phyloP scores from a whole-genome alignment of 345 rosid species.

The Hibiscus syriacus region DNA sequence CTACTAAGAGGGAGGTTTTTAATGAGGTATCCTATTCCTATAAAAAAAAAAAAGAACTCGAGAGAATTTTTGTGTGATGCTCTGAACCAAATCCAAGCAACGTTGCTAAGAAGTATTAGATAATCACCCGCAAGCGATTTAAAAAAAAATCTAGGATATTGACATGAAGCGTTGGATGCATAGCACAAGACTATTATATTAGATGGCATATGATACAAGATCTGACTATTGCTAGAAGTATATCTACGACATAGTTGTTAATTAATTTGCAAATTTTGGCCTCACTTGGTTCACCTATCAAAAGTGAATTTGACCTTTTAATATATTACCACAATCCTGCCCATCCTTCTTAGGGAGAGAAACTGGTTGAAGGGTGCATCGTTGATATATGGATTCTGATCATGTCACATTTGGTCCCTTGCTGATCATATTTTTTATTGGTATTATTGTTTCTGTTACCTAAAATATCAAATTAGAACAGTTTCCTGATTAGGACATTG shows the following conservation, averaged over 20 bases:
- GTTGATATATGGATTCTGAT: background rate
- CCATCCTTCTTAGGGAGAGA: background rate
- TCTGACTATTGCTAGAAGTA: background rate
- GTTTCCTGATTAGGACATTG: too few relatives aligned
- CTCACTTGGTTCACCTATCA: background rate
- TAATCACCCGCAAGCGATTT: background rate
- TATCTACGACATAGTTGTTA: background rate
- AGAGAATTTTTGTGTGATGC: background rate
- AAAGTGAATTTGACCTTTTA: background rate
- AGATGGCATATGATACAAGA: background rate
- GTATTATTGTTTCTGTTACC: background rate
- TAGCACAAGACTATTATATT: background rate
- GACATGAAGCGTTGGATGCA: background rate
- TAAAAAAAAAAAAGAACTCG: background rate
- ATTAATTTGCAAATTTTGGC: background rate
- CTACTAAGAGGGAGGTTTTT: too few relatives aligned
- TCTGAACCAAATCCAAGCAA: background rate
- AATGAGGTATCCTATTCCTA: too few relatives aligned
- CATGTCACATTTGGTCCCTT: background rate
- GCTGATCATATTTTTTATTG: background rate
- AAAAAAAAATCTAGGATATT: background rate
- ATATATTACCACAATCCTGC: background rate
- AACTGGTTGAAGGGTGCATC: conserved; percentile 1
- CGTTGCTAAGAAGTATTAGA: background rate
- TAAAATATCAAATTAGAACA: too few relatives aligned